Percentiles rank a stretch among this genome's conserved stretches.
These are phyloP conservation scores for Cryptococcus floricola DNA, from an alignment of 1,284 basidiomycete species.

Conservation along the genomic window DNA sequence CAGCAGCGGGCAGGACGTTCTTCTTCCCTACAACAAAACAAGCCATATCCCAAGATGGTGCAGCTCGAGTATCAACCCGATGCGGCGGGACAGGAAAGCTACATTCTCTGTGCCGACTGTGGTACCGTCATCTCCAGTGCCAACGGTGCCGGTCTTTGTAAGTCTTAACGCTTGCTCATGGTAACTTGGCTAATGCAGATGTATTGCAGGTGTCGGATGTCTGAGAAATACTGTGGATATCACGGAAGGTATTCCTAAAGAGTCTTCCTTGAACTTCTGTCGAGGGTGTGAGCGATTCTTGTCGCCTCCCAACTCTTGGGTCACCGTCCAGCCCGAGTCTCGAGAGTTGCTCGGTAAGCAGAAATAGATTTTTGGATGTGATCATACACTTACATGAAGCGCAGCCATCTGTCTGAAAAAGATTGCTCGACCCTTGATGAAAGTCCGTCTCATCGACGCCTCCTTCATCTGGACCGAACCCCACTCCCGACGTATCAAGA, in stretches of 20 bases:
- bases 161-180: slow-evolving; percentile 14
- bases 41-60: slow-evolving; percentile 23
- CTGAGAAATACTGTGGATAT: slow-evolving; percentile 73
- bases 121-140: slow-evolving; percentile 80
- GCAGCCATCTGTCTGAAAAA: slow-evolving; percentile 81
- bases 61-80: slow-evolving; percentile 47
- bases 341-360: slow-evolving; percentile 71
- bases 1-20: neutral
- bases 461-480: slow-evolving; percentile 99
- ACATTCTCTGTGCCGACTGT: slow-evolving; percentile 50
- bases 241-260: slow-evolving; percentile 96
- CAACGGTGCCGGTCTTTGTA: slow-evolving; percentile 91
- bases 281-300: slow-evolving; percentile 95
- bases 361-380: neutral
- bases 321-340: slow-evolving; percentile 81
- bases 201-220: slow-evolving; percentile 34
- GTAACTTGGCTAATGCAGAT: neutral
- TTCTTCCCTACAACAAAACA: neutral
- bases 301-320: slow-evolving; percentile 85
- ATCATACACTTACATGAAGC: neutral
- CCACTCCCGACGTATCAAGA: slow-evolving; percentile 86
- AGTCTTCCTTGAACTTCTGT: slow-evolving; percentile 91
- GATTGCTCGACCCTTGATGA: slow-evolving; percentile 80
- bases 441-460: slow-evolving; percentile 93
- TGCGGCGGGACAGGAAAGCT: slow-evolving; percentile 41